Evolutionary conservation across 2,329 filamentous ascomycete species (phyloP).

Genomic region (Cercospora sesami): DNA sequence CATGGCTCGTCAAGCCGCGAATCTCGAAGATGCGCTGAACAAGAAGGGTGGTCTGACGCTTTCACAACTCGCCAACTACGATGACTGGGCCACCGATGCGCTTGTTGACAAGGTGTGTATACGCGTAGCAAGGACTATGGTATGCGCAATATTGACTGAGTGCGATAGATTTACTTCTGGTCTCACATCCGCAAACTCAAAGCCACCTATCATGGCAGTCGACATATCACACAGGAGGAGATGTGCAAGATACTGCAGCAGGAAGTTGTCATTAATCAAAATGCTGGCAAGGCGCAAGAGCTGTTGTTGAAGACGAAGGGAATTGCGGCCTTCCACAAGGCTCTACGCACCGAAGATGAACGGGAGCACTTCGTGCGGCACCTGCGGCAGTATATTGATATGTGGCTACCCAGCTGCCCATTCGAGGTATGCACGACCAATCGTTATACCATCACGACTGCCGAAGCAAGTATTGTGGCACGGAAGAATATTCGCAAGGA

Average conservation of each 20-base stretch:
- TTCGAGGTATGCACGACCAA: constrained; percentile 95
- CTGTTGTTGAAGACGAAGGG: constrained; percentile 72
- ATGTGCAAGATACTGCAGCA: constrained; percentile 61
- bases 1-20: constrained; percentile 36
- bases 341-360: constrained; percentile 69
- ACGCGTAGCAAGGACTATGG: not conserved
- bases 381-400: constrained; percentile 84
- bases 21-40: constrained; percentile 48
- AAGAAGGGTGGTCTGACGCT: constrained; percentile 78
- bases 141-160: constrained; percentile 11
- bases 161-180: constrained; percentile 84
- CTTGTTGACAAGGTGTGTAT: constrained; percentile 85
- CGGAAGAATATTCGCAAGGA: constrained; percentile 75
- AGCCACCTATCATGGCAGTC: constrained; percentile 80
- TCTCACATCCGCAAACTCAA: constrained; percentile 91
- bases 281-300: constrained; percentile 68
- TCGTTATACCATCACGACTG: constrained; percentile 85
- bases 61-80: constrained; percentile 84
- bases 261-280: constrained; percentile 72
- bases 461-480: constrained; percentile 85
- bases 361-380: constrained; percentile 84
- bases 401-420: constrained; percentile 89
- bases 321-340: constrained; percentile 67
- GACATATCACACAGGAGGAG: constrained; percentile 70
- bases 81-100: constrained; percentile 93